Base-by-base conservation (phyloP, 345 rosid genomes). In the Angophora floribunda region DNA sequence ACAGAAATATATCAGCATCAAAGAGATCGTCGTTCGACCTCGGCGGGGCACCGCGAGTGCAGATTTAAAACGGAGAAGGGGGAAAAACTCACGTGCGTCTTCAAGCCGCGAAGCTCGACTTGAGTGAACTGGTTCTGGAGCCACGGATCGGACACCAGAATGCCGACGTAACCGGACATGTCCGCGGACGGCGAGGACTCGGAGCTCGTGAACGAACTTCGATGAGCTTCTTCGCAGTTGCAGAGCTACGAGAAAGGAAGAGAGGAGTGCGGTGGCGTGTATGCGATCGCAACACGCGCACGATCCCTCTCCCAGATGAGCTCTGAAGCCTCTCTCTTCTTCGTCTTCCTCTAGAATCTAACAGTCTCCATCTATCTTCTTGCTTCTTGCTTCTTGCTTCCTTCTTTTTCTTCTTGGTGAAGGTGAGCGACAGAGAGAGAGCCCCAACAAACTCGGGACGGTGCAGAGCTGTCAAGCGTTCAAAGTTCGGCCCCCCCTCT, bases 61-160 rank as follows among this genome's bases (percentile, higher is more conserved):
- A 36, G 52, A 85, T 44, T 41, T n/a, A 7, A 51, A 45, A 9
- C 53, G 28, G 53, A 70, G 78, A 3, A 32, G 59, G 15, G 45
- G 15, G 67, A 12, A 19, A 19, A 51, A 86, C 91, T 87, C 92
- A 96, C 99, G 65, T 98, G 98, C 90, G 97, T 88, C 92, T 98
- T 98, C 78, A 98, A 95, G 93, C 99, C 95, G 41, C 99, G 95
- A 87, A 96, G 99, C 97, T 98, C 99, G 61, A 98, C 99, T 86
- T 98, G 99, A 63, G 99, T 98, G 95, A 98, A 98, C 94, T 98
- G 99, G 90, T 96, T 98, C 86, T 98, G 99, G 59, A 98, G 97
- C 95, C 91, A 96, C 88, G 99, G 98, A 96, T 98, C 99, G 90
- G 99, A 97, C 53, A 98, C 97, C 36, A 98, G 89, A 92, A 98